Percentiles rank a stretch among this genome's conserved stretches.
phyloP scores from a whole-genome alignment of 225 moss, liverwort and hornwort genomes.

The Asterella californica region DNA sequence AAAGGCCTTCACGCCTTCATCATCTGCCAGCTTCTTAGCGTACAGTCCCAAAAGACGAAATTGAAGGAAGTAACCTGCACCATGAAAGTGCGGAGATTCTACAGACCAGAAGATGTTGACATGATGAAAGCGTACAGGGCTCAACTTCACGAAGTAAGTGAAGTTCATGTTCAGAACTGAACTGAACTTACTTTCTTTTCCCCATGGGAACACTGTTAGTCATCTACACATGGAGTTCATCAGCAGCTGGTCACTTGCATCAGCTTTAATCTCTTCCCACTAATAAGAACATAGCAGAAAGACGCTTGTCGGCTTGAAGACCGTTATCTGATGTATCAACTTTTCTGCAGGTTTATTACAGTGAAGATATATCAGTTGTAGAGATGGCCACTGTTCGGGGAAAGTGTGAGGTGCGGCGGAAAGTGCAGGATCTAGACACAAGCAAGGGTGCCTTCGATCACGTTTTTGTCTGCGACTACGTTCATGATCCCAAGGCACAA shows the following conservation, averaged over 20 bases:
- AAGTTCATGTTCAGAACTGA: background rate
- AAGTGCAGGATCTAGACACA: constrained; percentile 66
- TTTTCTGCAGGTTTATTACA: constrained; percentile 73
- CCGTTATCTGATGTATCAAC: background rate
- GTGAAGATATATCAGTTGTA: constrained; percentile 69
- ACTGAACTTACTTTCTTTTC: background rate
- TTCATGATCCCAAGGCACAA: constrained; percentile 79
- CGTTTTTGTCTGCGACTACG: constrained; percentile 84
- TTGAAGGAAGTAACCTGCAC: constrained; percentile 33
- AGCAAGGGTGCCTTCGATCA: constrained; percentile 58
- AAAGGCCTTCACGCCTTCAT: constrained; percentile 87
- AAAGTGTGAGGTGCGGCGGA: constrained; percentile 78
- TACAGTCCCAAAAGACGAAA: constrained; percentile 46
- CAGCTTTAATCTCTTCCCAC: background rate
- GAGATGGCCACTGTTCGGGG: constrained; percentile 67
- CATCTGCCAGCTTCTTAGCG: constrained; percentile 69
- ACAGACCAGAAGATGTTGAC: constrained; percentile 89
- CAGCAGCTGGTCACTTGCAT: background rate
- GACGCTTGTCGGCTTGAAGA: background rate
- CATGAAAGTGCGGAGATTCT: constrained; percentile 75
- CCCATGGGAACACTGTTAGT: background rate
- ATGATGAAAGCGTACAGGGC: constrained; percentile 74
- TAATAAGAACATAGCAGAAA: background rate
- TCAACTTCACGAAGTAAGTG: constrained; percentile 70
- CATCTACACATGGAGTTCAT: background rate